Conservation (phyloP, 345 rosid genomes). For the Linum trigynum region DNA sequence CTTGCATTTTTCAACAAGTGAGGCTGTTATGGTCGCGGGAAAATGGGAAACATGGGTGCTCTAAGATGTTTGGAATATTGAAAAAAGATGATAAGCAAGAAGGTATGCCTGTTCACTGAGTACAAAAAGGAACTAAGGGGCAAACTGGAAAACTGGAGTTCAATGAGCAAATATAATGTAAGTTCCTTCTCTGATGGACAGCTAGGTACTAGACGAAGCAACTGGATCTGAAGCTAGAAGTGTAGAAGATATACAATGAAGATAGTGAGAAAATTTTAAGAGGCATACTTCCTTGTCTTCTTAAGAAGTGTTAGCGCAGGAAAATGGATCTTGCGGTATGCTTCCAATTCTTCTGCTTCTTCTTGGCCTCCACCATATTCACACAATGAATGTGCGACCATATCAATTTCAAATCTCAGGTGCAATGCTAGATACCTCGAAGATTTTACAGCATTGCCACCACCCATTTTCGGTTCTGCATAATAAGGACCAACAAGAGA, state of each 20-base stretch:
- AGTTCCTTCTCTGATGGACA: background rate
- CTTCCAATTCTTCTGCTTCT: slow-evolving; percentile 64
- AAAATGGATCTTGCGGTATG: slow-evolving; percentile 77
- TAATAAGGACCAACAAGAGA: slow-evolving; percentile 56
- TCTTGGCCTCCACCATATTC: slow-evolving; percentile 85
- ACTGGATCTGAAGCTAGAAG: background rate
- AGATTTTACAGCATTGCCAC: slow-evolving; percentile 33
- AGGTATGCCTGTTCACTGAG: background rate
- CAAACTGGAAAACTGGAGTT: background rate
- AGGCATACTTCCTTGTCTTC: slow-evolving; percentile 47
- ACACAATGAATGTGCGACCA: slow-evolving; percentile 97
- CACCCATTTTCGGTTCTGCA: slow-evolving; percentile 39
- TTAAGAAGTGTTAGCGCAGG: slow-evolving; percentile 57
- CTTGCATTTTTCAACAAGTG: background rate
- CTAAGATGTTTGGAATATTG: background rate
- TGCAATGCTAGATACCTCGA: slow-evolving; percentile 76
- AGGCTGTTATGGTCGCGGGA: background rate
- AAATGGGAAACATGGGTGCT: background rate
- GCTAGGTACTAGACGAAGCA: slow-evolving; percentile 13
- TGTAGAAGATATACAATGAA: background rate
- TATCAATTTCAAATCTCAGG: slow-evolving; percentile 87
- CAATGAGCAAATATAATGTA: background rate
- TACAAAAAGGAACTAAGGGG: background rate
- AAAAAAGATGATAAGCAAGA: too few relatives aligned
- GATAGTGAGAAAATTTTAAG: background rate